phyloP scores from a whole-genome alignment of 2,329 filamentous ascomycete genomes.

The Claviceps maximensis region DNA sequence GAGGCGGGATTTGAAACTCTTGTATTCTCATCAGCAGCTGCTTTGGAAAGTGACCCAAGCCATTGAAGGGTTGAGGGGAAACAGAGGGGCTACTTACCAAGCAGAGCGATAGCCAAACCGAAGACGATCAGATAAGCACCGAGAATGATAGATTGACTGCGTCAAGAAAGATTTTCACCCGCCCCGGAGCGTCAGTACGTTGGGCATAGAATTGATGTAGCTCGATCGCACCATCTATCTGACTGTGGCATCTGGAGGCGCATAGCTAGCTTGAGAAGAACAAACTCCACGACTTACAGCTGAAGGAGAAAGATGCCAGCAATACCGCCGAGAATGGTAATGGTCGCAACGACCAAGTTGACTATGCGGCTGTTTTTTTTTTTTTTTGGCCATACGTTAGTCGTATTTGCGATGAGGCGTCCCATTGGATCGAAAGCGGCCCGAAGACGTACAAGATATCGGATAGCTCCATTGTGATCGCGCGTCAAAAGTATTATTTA shows the following conservation, averaged over 20 bases:
- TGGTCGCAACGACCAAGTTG: conserved; percentile 75
- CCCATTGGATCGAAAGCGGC: not conserved
- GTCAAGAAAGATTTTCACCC: not conserved
- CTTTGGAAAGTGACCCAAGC: not conserved
- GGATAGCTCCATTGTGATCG: conserved; percentile 66
- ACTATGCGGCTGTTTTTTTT: conserved; percentile 61
- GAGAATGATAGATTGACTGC: conserved; percentile 47
- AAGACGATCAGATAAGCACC: conserved; percentile 85
- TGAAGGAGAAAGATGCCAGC: conserved; percentile 51
- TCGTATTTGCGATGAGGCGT: conserved; percentile 6
- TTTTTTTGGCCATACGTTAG: conserved; percentile 17
- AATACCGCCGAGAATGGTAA: conserved; percentile 79
- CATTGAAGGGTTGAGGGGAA: not conserved
- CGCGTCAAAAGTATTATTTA: not conserved
- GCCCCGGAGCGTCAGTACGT: not conserved
- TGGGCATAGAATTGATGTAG: not conserved
- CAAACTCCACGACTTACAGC: conserved; percentile 36
- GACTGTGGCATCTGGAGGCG: not conserved
- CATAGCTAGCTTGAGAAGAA: not conserved
- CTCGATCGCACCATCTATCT: not conserved
- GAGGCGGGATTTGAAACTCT: conserved; percentile 91
- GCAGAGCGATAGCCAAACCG: conserved; percentile 60
- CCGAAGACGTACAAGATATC: conserved; percentile 64
- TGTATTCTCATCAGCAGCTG: conserved; percentile 17
- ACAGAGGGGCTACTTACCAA: conserved; percentile 29